Base-by-base conservation (phyloP, 2,329 filamentous ascomycete genomes). In the Tricladium varicosporioides region DNA sequence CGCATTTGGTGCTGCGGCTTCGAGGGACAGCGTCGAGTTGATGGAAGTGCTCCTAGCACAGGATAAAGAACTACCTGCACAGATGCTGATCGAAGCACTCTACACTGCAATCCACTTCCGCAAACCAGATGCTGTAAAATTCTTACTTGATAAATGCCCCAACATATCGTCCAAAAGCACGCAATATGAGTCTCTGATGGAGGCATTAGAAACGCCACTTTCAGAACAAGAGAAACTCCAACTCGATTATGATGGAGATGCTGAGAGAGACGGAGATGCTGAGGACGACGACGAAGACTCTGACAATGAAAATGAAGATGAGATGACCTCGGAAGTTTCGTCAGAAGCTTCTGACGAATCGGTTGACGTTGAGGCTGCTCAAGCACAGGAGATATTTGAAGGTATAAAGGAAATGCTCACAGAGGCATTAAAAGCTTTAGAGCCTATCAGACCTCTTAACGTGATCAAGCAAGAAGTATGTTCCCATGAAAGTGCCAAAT, bases 271-370 rank as follows among this genome's bases (percentile, higher is more conserved):
- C 40, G 33, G 31, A 19, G 46, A 48, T 19, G 33, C 27, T n/a
- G 48, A 50, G 13, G 33, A 51, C 8, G 16, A 19, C 19, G 16
- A 51, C 15, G 32, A 42, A n/a, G 42, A 44, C 9, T 8, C 14
- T 13, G 42, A 44, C 9, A 5, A n/a, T 18, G 16, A 32, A 43
- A 14, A 51, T 22, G 48, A 51, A 15, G 18, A 51, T 42, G 22
- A 27, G 22, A 27, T 27, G 22, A 27, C 22, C 7, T 27, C 22
- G 7, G 22, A 27, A 27, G 22, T 27, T 7, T 42, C 48, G 19
- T 51, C 48, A 9, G 32, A 51, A 14, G n/a, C 15, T 51, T 51
- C 48, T 11, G 48, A 51, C 4, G 48, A 51, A n/a, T 7, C n/a
- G 18, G 15, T 15, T 33, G 22, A 27, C 7, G 22, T 27, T 27